phyloP scores from a whole-genome alignment of 2,329 filamentous ascomycete species.

The Trichoderma koningii region DNA sequence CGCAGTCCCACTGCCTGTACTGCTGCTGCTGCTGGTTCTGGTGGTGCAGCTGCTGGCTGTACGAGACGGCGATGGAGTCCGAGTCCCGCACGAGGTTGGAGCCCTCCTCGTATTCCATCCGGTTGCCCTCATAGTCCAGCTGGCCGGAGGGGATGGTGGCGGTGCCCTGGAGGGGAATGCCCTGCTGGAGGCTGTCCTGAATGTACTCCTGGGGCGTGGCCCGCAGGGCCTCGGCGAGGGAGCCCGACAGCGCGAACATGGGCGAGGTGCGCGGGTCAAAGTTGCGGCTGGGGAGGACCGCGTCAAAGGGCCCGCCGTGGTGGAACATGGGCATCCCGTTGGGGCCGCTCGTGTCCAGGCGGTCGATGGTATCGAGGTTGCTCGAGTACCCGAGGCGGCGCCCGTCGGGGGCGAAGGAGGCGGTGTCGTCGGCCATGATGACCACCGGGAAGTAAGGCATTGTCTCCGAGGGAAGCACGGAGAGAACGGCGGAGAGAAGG shows the following conservation, averaged over 20 bases:
- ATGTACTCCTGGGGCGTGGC: slow-evolving; percentile 82
- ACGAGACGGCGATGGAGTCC: slow-evolving; percentile 69
- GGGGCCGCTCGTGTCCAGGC: slow-evolving; percentile 30
- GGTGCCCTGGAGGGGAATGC: slow-evolving; percentile 79
- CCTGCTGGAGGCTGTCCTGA: slow-evolving; percentile 68
- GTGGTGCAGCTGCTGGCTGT: slow-evolving; percentile 39
- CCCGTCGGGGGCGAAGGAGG: too few species aligned
- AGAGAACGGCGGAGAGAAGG: too few species aligned
- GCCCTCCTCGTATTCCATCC: slow-evolving; percentile 82
- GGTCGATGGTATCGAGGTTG: slow-evolving; percentile 64
- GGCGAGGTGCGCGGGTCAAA: slow-evolving; percentile 64
- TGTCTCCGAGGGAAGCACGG: too few species aligned
- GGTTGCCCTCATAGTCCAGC: slow-evolving; percentile 66
- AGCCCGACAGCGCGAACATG: slow-evolving; percentile 71
- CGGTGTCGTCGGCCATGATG: too few species aligned
- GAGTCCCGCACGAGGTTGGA: slow-evolving; percentile 78
- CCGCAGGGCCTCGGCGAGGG: slow-evolving; percentile 73
- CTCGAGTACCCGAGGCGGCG: too few species aligned
- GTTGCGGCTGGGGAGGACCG: slow-evolving; percentile 75
- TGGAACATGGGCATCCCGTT: slow-evolving; percentile 61
- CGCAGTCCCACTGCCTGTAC: slow-evolving; percentile 52
- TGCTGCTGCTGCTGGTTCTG: too few species aligned
- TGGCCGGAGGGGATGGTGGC: slow-evolving; percentile 74
- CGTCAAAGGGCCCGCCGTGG: slow-evolving; percentile 89
- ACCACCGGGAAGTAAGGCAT: too few species aligned